phyloP scores from a whole-genome alignment of 2,329 filamentous ascomycete species.

The Pseudogymnoascus sp. region DNA sequence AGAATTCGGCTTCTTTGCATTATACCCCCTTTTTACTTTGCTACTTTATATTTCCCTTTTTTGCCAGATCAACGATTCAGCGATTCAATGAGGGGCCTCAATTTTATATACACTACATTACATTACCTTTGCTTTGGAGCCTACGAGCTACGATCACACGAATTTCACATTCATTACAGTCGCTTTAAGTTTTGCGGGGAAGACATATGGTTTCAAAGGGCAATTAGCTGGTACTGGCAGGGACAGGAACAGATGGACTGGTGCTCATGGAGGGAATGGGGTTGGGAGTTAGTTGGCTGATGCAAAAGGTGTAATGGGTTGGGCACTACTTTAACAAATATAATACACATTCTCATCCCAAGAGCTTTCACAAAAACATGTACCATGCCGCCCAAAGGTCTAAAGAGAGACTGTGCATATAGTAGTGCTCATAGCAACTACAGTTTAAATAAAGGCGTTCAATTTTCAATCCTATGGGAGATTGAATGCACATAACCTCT shows the following conservation, averaged over 20 bases:
- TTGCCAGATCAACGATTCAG: not conserved
- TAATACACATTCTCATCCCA: not conserved
- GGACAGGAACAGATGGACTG: not conserved
- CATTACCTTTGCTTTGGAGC: not conserved
- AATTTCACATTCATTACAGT: not conserved
- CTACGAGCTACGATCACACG: not conserved
- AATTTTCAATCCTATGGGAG: too few species aligned
- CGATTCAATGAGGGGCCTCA: not conserved
- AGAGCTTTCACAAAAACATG: not conserved
- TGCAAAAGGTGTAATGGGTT: not conserved
- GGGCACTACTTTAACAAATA: not conserved
- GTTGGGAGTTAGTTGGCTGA: not conserved
- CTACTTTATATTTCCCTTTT: not conserved
- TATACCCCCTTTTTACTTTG: not conserved
- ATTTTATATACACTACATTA: slow-evolving; percentile 3
- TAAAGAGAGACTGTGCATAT: too few species aligned
- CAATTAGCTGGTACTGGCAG: not conserved
- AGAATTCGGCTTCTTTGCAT: not conserved
- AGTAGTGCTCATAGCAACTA: too few species aligned
- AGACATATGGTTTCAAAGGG: not conserved
- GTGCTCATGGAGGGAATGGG: not conserved
- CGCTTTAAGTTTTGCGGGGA: not conserved
- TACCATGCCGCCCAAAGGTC: not conserved
- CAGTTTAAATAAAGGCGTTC: too few species aligned
- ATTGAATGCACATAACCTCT: too few species aligned